Evolutionary conservation across 441 rosid genomes (phyloP).

Genomic region (Adansonia madagascariensis): DNA sequence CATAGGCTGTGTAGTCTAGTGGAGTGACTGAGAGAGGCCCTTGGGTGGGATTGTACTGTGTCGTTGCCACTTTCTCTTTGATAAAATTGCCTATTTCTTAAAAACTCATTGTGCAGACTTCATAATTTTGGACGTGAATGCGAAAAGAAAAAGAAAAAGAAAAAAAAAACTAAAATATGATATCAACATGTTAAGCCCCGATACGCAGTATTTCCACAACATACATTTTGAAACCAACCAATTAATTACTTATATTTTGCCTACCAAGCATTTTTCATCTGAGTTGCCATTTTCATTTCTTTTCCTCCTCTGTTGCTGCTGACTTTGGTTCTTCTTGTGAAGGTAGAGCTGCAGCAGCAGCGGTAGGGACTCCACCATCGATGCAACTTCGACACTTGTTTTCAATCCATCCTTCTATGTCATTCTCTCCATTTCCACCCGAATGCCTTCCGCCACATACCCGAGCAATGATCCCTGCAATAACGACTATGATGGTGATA

Average conservation of each 20-base stretch:
- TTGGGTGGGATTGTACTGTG: not conserved
- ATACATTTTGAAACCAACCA: not conserved
- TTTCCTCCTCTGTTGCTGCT: conserved; percentile 42
- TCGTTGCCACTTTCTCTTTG: not conserved
- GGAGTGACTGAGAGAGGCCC: not conserved
- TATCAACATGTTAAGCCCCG: too few species aligned
- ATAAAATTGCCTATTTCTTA: not conserved
- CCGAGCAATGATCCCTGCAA: conserved; percentile 74
- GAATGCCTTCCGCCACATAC: conserved; percentile 75
- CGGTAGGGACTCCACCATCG: conserved; percentile 31
- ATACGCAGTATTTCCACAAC: not conserved
- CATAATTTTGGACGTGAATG: too few species aligned
- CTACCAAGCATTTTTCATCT: too few species aligned
- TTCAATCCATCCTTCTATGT: conserved; percentile 91
- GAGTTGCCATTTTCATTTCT: conserved; percentile 40
- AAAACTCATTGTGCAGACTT: too few species aligned
- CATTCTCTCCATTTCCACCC: conserved; percentile 68
- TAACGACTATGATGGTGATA: conserved; percentile 65
- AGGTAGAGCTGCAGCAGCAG: conserved; percentile 28
- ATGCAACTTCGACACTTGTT: conserved; percentile 69
- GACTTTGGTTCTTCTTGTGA: conserved; percentile 45
- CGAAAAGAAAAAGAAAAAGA: too few species aligned
- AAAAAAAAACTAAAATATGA: too few species aligned
- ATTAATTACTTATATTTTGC: not conserved
- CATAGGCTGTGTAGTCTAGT: not conserved